Base-by-base conservation (phyloP, 805 yeast genomes). In the Phaffomyces antillensis region DNA sequence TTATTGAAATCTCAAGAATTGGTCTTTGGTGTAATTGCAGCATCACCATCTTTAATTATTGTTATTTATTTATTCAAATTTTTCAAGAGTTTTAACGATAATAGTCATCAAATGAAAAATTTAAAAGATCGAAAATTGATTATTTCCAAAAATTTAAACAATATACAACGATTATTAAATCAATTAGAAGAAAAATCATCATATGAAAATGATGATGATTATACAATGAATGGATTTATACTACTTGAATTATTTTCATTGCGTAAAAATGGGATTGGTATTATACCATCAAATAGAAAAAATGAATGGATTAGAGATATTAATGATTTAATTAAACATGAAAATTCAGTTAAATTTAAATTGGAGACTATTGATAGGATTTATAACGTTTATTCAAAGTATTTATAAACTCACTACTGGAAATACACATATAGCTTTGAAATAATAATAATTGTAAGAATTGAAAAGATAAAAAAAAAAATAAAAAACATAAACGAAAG, bases 11-110 rank as follows among this genome's bases (percentile, higher is more conserved):
- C 93, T 41, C 99, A 91, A 66, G 96, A 93, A 61, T 74, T 91
- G 44, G 93, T 93, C n/a, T 87, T 91, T 67, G 96, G 96, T 1
- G 68, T 87, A 20, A 85, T 93, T 24, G 96, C 97, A 2, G 81
- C 93, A 4, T 76, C 90, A 17, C 99, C 99, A 0, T 75, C 91
- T 42, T 54, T 79, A 20, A 52, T 87, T 44, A 75, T 83, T 15
- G 50, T 81, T 2, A 75, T 81, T 63, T 74, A 75, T 49, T 41
- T 70, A 5, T 52, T 68, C 41, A 63, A 54, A 26, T 55, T 63
- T 10, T 24, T 63, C 3, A 58, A 61, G 12, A 33, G 53, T 1
- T 65, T 65, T 43, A 43, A 67, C 11, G 55, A 58, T 45, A 65
- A 60, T 32, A 78, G 77, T 10, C 61, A 69, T 42, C 55, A 52